Evolutionary conservation across 2,329 filamentous ascomycete genomes (phyloP).

Genomic region (Calonectria leucothoes): DNA sequence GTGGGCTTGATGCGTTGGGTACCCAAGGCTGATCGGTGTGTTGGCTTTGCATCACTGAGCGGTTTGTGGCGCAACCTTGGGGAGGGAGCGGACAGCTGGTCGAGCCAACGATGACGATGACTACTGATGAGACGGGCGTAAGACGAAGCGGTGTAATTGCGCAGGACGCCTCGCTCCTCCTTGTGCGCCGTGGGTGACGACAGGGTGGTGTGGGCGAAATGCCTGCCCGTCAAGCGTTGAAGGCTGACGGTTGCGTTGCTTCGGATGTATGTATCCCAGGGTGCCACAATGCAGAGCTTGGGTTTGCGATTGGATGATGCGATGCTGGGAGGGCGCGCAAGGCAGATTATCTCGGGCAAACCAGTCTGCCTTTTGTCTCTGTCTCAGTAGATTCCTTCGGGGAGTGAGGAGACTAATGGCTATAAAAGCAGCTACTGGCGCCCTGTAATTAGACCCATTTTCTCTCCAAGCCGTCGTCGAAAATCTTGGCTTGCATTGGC

Average conservation of each 20-base stretch:
- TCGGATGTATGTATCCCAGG: background rate
- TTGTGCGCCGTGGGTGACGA: background rate
- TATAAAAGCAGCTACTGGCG: background rate
- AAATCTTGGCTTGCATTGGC: slow-evolving; percentile 1
- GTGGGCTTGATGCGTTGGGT: background rate
- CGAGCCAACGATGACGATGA: background rate
- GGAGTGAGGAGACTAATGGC: background rate
- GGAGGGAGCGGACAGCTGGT: background rate
- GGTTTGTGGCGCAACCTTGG: slow-evolving; percentile 1
- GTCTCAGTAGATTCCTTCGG: background rate
- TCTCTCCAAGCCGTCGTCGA: background rate
- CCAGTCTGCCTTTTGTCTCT: background rate
- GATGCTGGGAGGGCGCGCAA: background rate
- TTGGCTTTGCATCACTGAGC: slow-evolving; percentile 14
- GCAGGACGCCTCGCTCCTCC: background rate
- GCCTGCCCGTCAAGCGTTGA: background rate
- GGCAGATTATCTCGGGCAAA: background rate
- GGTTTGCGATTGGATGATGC: background rate
- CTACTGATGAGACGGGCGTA: background rate
- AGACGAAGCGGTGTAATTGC: slow-evolving; percentile 17
- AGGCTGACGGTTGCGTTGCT: background rate
- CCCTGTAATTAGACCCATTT: background rate
- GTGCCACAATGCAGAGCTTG: background rate
- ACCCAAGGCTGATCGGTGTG: background rate
- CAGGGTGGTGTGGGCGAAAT: background rate